Percentiles rank a stretch among this genome's conserved stretches.
Evolutionary conservation across 116 monocot genomes (phyloP).

Genomic region (Cymodocea nodosa): DNA sequence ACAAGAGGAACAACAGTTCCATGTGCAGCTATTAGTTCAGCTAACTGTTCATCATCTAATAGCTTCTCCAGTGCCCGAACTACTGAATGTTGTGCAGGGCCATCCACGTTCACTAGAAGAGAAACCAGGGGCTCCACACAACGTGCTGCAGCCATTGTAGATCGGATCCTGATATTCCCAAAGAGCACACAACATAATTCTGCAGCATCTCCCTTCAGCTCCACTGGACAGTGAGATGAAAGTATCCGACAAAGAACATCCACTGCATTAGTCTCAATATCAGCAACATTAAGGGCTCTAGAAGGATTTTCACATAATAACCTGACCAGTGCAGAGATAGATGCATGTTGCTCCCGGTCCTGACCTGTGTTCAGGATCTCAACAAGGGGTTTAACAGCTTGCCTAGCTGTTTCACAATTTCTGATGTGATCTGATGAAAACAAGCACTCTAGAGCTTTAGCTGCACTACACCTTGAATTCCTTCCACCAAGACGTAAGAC

Average conservation of each 20-base stretch:
- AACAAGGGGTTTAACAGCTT: constrained; percentile 80
- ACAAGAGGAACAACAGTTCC: constrained; percentile 86
- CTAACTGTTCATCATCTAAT: constrained; percentile 88
- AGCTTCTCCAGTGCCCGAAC: constrained; percentile 83
- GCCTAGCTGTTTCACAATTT: constrained; percentile 61
- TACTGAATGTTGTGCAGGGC: constrained; percentile 67
- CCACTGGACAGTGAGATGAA: constrained; percentile 65
- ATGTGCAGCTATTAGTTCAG: constrained; percentile 72
- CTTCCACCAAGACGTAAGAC: constrained; percentile 89
- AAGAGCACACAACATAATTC: constrained; percentile 91
- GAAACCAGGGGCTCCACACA: constrained; percentile 93
- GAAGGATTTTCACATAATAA: constrained; percentile 69
- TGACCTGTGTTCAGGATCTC: constrained; percentile 82
- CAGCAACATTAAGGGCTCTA: constrained; percentile 56
- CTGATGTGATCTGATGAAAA: constrained; percentile 93
- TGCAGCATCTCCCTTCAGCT: constrained; percentile 89
- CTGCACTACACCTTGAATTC: constrained; percentile 89
- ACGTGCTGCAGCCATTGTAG: constrained; percentile 68
- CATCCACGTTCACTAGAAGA: constrained; percentile 41
- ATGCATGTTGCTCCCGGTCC: constrained; percentile 92
- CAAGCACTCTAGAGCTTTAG: constrained; percentile 86
- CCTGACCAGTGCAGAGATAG: constrained; percentile 75
- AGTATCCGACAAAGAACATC: constrained; percentile 94
- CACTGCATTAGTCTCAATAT: constrained; percentile 82
- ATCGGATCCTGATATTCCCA: constrained; percentile 73